Base-by-base conservation (phyloP, 129 eudicot genomes). In the Helianthus tuberosus region DNA sequence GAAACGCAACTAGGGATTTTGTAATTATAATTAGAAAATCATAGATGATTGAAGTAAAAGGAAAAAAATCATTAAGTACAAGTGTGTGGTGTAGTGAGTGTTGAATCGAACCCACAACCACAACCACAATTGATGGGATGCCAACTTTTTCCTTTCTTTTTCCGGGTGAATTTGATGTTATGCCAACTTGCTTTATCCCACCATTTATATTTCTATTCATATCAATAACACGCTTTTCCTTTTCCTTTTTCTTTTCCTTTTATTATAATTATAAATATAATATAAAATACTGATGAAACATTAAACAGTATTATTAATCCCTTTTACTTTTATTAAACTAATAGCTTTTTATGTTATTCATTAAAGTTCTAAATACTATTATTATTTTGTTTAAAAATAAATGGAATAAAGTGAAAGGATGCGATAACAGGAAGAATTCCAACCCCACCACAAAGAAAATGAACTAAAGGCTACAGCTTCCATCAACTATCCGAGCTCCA, bases 151-250 rank as follows among this genome's bases (percentile, higher is more conserved):
- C 50, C 38, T 62, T 58, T 51, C 51, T 72, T 58, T 54, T 39
- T 41, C 43, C 13, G 44, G 64, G 39, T 75, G 79, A 75, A 64
- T 75, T 75, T 52, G 54, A 75, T 75, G 79, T 75, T 74, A 75
- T 75, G 79, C 72, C 79, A 75, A 64, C 79, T 75, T 51, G 72
- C 72, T 74, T 50, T 39, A 39, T 5, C 46, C 46, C 5, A 35
- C 54, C 48, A 25, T 48, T 74, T 74, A 52, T 70, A 51, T 74
- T 62, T 61, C 77, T 46, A 44, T 14, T 54, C 16, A 54, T 57
- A 32, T 32, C 36, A 32, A 32, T 32, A 59, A 5, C 41, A 25
- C 8, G 15, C 41, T 4, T 25, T 58, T 55, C 13, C 62, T 55
- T 55, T 58, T 25, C 47, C 41, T 4, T 25, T 58, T 55, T 6